Conservation (phyloP, 176 grass and related monocot species). For the Leersia perrieri region DNA sequence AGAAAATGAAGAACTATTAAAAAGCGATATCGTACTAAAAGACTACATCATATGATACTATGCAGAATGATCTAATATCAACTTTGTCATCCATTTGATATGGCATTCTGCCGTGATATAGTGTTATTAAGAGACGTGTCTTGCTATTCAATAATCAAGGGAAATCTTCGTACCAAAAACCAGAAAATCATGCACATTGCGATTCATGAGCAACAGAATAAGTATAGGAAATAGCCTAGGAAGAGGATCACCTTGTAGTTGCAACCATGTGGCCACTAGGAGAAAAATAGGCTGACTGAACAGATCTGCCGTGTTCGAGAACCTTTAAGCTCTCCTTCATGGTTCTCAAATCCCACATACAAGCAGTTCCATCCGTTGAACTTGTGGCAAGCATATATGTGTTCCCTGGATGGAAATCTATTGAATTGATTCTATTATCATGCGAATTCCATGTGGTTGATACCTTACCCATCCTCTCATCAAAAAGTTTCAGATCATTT, state of each 20-base stretch:
- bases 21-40: neutral
- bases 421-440: slow-evolving; percentile 56
- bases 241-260: slow-evolving; percentile 68
- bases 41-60: neutral
- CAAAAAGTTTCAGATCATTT: slow-evolving; percentile 57
- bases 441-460: slow-evolving; percentile 55
- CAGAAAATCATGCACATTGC: neutral
- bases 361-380: slow-evolving; percentile 58
- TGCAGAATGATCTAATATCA: neutral
- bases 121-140: slow-evolving; percentile 4
- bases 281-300: slow-evolving; percentile 91
- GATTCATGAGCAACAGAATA: neutral
- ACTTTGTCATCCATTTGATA: neutral
- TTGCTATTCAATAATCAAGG: slow-evolving; percentile 8
- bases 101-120: neutral
- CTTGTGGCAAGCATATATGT: slow-evolving; percentile 64
- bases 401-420: slow-evolving; percentile 71
- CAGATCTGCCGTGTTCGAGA: slow-evolving; percentile 38
- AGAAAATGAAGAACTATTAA: neutral
- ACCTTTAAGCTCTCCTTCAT: slow-evolving; percentile 53
- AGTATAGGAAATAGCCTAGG: neutral
- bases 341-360: slow-evolving; percentile 74
- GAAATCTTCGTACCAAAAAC: slow-evolving; percentile 5
- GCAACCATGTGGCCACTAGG: slow-evolving; percentile 63
- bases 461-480: slow-evolving; percentile 62